Conservation (phyloP, 108 stramenopile species). For the Thalassiosira profunda region DNA sequence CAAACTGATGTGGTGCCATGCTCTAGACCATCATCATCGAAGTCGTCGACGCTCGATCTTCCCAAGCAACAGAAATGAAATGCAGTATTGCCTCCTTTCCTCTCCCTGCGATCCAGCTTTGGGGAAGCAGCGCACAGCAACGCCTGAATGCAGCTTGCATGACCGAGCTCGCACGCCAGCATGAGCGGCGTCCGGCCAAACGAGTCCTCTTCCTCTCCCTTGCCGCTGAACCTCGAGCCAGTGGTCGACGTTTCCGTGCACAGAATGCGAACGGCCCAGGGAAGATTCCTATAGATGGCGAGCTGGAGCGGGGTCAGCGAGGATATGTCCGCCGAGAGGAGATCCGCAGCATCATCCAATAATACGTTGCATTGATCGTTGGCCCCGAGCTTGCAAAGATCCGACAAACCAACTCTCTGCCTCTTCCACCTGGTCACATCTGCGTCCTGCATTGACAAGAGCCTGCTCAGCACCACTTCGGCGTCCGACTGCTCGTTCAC, state of each 20-base stretch:
- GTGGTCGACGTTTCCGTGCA: neutral
- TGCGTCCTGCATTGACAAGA: constrained; percentile 10
- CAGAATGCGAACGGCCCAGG: constrained; percentile 13
- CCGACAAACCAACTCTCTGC: neutral
- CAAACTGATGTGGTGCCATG: neutral
- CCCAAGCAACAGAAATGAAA: constrained; percentile 46
- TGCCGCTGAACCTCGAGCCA: neutral
- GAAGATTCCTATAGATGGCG: constrained; percentile 17
- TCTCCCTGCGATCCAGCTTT: constrained; percentile 37
- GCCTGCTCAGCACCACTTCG: constrained; percentile 11
- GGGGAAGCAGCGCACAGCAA: constrained; percentile 29
- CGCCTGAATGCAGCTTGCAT: constrained; percentile 53
- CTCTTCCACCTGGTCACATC: constrained; percentile 13
- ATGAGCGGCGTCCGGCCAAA: constrained; percentile 46
- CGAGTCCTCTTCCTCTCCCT: constrained; percentile 22
- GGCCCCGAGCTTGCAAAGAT: neutral
- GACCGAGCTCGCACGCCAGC: constrained; percentile 61
- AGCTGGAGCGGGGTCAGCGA: constrained; percentile 39
- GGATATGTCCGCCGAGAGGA: constrained; percentile 13
- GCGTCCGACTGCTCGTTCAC: neutral
- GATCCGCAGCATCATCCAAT: neutral
- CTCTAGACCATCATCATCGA: neutral
- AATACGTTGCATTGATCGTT: neutral
- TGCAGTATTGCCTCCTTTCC: constrained; percentile 30
- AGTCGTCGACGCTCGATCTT: neutral